Base-by-base conservation (phyloP, 2,329 filamentous ascomycete genomes). In the Phaeosphaeria sp. region DNA sequence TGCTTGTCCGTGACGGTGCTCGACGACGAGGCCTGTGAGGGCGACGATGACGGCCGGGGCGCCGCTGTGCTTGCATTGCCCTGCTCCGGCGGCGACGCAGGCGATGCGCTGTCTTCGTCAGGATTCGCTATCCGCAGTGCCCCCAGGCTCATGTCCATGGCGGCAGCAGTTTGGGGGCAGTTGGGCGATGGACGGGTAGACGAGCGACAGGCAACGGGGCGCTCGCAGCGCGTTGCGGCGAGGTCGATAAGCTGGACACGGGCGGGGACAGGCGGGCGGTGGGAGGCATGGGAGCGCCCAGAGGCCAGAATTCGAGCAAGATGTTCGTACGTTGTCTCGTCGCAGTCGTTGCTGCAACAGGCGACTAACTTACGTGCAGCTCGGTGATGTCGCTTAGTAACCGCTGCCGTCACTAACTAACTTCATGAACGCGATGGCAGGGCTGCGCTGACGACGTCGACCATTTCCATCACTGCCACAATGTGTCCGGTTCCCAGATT, bases 101-200 rank as follows among this genome's bases (percentile, higher is more conserved):
- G 69, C 60, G 64, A 57, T 49, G 57, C 60, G 60, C 82, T 81
- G 60, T 86, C 84, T 80, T 95, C 88, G 81, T 97, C 93, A 54
- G 94, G 94, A 78, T 98, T 99, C 71, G 95, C 94, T 78, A 99
- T 98, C 77, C 94, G 92, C 79, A 99, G 84, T 72, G 94, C 94
- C 74, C 95, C 95, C 67, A 98, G 87, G 80, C 91, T 96, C 77
- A 97, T 82, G 82, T 97, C 93, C 93, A 97, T 97, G 78, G 75
- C 73, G 68, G 66, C 63, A 63, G 69, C 59, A 57, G 50, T 49
- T 56, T 71, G 63, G 64, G 67, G 63, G 63, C 57, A 53, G 53
- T 47, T 58, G 60, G 60, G 20, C n/a, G 3, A 3, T 21, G 17
- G n/a, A 21, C 40, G 40, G 63, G 64, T 51, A 52, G 64, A 67